Evolutionary conservation across 1,284 basidiomycete species (phyloP).

Genomic region (Heterobasidion annosum): DNA sequence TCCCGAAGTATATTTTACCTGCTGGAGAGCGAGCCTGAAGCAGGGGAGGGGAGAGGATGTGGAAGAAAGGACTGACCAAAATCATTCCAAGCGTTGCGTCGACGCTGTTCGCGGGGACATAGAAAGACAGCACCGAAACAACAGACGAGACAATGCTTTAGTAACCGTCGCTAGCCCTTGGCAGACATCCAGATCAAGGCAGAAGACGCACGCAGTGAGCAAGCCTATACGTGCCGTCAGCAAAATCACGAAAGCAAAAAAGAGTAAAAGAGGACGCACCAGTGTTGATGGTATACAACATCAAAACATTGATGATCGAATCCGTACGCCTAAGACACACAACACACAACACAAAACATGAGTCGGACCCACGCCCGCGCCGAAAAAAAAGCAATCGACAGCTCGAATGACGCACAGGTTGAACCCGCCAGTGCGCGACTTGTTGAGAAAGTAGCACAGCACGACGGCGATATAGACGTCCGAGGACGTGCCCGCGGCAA

Average conservation of each 20-base stretch:
- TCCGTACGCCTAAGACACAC: slow-evolving; percentile 19
- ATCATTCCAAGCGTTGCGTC: slow-evolving; percentile 35
- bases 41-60: too few relatives aligned
- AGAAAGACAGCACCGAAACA: background rate
- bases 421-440: slow-evolving; percentile 23
- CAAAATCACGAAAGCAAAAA: background rate
- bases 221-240: background rate
- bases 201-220: slow-evolving; percentile 39
- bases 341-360: background rate
- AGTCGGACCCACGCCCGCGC: background rate
- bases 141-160: slow-evolving; percentile 2
- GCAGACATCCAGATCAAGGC: too few relatives aligned
- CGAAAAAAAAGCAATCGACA: slow-evolving; percentile 5
- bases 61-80: slow-evolving; percentile 15
- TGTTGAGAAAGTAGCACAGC: slow-evolving; percentile 23
- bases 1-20: too few relatives aligned
- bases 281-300: slow-evolving; percentile 29
- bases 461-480: slow-evolving; percentile 25
- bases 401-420: slow-evolving; percentile 17
- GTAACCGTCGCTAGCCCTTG: too few relatives aligned
- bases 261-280: slow-evolving; percentile 13
- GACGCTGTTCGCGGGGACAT: slow-evolving; percentile 21
- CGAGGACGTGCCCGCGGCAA: slow-evolving; percentile 16
- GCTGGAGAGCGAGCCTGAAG: too few relatives aligned
- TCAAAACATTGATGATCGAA: slow-evolving; percentile 23